Evolutionary conservation across 106 monocot genomes (phyloP).

Genomic region (Acanthochlamys bracteata): DNA sequence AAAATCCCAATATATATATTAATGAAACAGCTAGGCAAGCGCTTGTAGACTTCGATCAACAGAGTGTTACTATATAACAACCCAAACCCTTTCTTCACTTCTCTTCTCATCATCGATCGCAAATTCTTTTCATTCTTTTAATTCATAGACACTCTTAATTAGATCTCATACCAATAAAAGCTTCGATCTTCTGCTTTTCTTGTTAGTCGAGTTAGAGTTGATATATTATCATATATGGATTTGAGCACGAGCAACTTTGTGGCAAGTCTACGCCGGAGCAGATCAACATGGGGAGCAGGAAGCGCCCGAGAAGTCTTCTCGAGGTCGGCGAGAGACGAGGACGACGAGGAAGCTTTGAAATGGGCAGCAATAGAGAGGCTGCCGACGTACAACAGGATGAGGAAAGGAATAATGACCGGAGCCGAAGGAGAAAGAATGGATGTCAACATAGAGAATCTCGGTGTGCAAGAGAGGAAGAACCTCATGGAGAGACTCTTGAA

Average conservation of each 20-base stretch:
- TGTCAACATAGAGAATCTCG: constrained; percentile 20
- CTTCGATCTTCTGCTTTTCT: no score
- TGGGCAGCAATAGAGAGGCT: constrained; percentile 22
- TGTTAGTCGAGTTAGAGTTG: no score
- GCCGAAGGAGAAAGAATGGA: constrained; percentile 8
- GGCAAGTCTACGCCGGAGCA: constrained; percentile 1
- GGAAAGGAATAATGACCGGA: constrained; percentile 25
- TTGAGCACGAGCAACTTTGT: background rate
- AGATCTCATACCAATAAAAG: no score
- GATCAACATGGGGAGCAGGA: constrained; percentile 2
- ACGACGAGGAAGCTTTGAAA: constrained; percentile 6
- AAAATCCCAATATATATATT: no score
- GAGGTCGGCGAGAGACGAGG: background rate
- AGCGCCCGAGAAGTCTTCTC: background rate
- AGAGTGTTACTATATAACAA: no score
- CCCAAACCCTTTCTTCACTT: no score
- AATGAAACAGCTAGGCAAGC: no score
- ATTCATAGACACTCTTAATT: no score
- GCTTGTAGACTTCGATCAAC: no score
- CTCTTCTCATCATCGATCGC: no score
- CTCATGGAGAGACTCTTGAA: constrained; percentile 32
- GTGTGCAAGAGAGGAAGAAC: constrained; percentile 24
- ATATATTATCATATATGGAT: no score
- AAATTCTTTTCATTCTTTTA: no score
- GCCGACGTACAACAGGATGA: constrained; percentile 31